A percentile compares a stretch with the other conserved stretches of the same genome.
Evolutionary conservation across 2,329 filamentous ascomycete species (phyloP).

Genomic region (Aspergillus thermomutatus): DNA sequence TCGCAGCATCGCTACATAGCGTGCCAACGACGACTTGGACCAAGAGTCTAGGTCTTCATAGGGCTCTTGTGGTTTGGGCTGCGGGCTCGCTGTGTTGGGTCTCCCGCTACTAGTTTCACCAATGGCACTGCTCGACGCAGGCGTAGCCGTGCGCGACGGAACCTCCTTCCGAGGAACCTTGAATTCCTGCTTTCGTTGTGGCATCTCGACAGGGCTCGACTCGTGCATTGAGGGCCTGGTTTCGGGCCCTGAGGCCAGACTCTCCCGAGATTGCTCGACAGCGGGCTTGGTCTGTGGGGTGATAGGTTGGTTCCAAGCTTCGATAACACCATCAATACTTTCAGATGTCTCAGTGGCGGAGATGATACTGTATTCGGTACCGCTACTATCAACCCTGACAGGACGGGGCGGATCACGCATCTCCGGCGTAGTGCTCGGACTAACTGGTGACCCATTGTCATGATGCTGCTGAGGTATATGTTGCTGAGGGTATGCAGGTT

Average conservation of each 20-base stretch:
- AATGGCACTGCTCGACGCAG: not conserved
- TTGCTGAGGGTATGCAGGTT: not conserved
- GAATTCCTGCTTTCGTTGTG: constrained; percentile 9
- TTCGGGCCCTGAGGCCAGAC: constrained; percentile 6
- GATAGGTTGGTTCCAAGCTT: constrained; percentile 41
- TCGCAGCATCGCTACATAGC: constrained; percentile 54
- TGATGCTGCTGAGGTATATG: constrained; percentile 3
- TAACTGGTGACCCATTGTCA: constrained; percentile 19
- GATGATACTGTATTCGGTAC: constrained; percentile 23
- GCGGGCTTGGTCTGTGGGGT: constrained; percentile 18
- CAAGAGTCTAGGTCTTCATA: constrained; percentile 55
- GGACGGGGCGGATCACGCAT: constrained; percentile 13
- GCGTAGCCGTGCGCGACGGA: not conserved
- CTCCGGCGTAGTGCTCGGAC: constrained; percentile 16
- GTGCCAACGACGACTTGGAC: constrained; percentile 54
- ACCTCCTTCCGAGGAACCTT: constrained; percentile 1
- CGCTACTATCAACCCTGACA: constrained; percentile 27
- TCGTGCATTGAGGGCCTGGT: constrained; percentile 9
- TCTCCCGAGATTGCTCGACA: constrained; percentile 7
- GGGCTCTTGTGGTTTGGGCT: constrained; percentile 37
- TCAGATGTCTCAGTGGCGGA: constrained; percentile 29
- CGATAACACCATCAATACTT: constrained; percentile 44
- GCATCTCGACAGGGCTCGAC: constrained; percentile 10
- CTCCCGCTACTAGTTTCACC: constrained; percentile 2
- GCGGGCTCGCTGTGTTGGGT: constrained; percentile 7